A percentile compares a stretch with the other conserved stretches of the same genome.
Conservation (phyloP, 805 yeast species). For the Candida arabinofermentans region DNA sequence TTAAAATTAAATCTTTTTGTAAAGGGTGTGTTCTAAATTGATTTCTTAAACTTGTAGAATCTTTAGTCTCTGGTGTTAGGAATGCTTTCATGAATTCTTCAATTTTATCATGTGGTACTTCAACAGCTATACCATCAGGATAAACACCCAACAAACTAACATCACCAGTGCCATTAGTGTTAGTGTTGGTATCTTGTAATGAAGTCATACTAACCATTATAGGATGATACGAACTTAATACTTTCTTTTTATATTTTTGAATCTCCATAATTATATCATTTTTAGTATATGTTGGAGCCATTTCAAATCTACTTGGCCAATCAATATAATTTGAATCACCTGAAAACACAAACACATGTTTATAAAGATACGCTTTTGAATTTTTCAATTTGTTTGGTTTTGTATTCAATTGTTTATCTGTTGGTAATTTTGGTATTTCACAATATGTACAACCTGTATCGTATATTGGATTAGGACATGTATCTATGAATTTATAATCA, state of each 20-base stretch:
- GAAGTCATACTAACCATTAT: slow-evolving; percentile 46
- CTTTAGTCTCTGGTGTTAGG: slow-evolving; percentile 33
- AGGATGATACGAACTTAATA: slow-evolving; percentile 44
- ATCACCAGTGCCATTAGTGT: not conserved
- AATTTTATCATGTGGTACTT: slow-evolving; percentile 26
- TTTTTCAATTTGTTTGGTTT: slow-evolving; percentile 40
- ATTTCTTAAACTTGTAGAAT: slow-evolving; percentile 1
- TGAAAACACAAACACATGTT: slow-evolving; percentile 51
- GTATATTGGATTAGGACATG: slow-evolving; percentile 47
- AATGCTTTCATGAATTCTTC: slow-evolving; percentile 39
- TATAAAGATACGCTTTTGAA: slow-evolving; percentile 49
- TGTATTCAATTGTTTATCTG: slow-evolving; percentile 37
- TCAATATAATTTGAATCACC: slow-evolving; percentile 34
- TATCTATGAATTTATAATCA: slow-evolving; percentile 7
- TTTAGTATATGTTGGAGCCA: slow-evolving; percentile 31
- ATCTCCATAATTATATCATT: slow-evolving; percentile 39
- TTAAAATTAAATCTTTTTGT: slow-evolving; percentile 37
- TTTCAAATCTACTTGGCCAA: slow-evolving; percentile 52
- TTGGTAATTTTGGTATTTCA: slow-evolving; percentile 38
- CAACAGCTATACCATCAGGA: slow-evolving; percentile 50
- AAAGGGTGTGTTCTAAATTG: too few species aligned
- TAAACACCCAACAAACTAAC: slow-evolving; percentile 33
- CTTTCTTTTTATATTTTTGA: slow-evolving; percentile 29
- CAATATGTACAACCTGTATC: slow-evolving; percentile 68
- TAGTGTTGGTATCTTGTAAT: slow-evolving; percentile 12